These are phyloP conservation scores for Pochonia chlamydosporia DNA, from an alignment of 2,329 filamentous ascomycete species.

Conservation along the genomic window DNA sequence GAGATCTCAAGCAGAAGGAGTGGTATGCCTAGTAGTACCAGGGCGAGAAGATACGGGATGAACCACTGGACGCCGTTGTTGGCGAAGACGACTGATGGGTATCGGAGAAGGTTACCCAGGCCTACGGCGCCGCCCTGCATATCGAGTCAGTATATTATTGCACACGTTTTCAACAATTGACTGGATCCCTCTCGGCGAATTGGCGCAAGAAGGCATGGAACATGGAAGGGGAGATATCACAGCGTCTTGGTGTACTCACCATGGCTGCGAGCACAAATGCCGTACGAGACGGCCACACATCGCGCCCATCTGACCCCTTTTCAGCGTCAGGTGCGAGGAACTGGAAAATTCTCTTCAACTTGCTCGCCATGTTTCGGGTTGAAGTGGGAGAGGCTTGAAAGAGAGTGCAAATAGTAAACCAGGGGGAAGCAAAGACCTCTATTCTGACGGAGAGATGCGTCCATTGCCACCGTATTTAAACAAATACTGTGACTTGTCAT, in stretches of 20 bases:
- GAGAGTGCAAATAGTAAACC: too few relatives aligned
- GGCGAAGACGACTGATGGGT: conserved; percentile 50
- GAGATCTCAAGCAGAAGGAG: conserved; percentile 51
- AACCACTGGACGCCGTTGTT: conserved; percentile 53
- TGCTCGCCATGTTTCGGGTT: background rate
- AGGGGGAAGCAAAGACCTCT: too few relatives aligned
- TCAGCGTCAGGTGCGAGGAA: conserved; percentile 16
- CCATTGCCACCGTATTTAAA: too few relatives aligned
- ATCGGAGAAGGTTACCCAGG: conserved; percentile 49
- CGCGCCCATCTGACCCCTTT: conserved; percentile 20
- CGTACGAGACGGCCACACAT: conserved; percentile 19
- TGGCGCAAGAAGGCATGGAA: too few relatives aligned
- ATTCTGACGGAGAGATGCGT: too few relatives aligned
- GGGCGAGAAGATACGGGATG: conserved; percentile 45
- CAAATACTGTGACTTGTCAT: too few relatives aligned
- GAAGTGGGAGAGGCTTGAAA: too few relatives aligned
- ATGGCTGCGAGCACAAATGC: conserved; percentile 22
- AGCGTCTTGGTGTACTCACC: conserved; percentile 23
- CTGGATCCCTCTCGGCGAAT: too few relatives aligned
- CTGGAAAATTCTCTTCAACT: conserved; percentile 13
- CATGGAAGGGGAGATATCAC: background rate
- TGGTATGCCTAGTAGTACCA: conserved; percentile 46
- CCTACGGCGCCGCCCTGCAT: conserved; percentile 37
- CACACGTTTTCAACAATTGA: too few relatives aligned
- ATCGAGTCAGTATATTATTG: too few relatives aligned